Base-by-base conservation (phyloP, 2,329 filamentous ascomycete genomes). In the Mariannaea sp. region DNA sequence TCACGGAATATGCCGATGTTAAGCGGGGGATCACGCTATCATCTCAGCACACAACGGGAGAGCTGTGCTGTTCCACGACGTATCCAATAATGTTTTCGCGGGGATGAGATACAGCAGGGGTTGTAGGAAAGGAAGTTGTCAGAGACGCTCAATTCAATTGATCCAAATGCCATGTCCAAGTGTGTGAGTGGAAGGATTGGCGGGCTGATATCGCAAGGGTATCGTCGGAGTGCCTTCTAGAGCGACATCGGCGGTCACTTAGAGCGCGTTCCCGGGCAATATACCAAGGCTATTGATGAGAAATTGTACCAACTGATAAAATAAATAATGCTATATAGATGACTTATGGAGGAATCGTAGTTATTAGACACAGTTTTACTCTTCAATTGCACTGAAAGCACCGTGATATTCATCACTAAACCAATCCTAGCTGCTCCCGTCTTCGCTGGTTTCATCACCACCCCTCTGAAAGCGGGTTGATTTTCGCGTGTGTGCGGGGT, bases 1-100 rank as follows among this genome's bases (percentile, higher is more conserved):
- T 39, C 17, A 22, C 9, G 29, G 42, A 30, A 12, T 52, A 33
- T 52, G 49, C 49, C 49, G 49, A 52, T 14, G 39, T 46, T 52
- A 52, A 52, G 49, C 49, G 49, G 27, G 14, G 19, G 13, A 41
- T 41, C 24, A 41, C 14, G 14, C 39, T 29, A 41, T 24, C 9
- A 26, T 20, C n/a, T n/a, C n/a, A n/a, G n/a, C n/a, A n/a, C n/a
- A n/a, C n/a, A n/a, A n/a, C n/a, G n/a, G n/a, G n/a, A n/a, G n/a
- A n/a, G n/a, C n/a, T n/a, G n/a, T n/a, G n/a, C n/a, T n/a, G n/a
- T n/a, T n/a, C n/a, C n/a, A n/a, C n/a, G n/a, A n/a, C n/a, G n/a
- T n/a, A n/a, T n/a, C n/a, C n/a, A n/a, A n/a, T 10, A 2, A 12
- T 5, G 7, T 12, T 41, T 8, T n/a, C 12, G 33, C 6, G 24